Evolutionary conservation across 768 basidiomycete genomes (phyloP), one percentile per base, ranked within the genome.

Genomic region (Lenzites betulinus): DNA sequence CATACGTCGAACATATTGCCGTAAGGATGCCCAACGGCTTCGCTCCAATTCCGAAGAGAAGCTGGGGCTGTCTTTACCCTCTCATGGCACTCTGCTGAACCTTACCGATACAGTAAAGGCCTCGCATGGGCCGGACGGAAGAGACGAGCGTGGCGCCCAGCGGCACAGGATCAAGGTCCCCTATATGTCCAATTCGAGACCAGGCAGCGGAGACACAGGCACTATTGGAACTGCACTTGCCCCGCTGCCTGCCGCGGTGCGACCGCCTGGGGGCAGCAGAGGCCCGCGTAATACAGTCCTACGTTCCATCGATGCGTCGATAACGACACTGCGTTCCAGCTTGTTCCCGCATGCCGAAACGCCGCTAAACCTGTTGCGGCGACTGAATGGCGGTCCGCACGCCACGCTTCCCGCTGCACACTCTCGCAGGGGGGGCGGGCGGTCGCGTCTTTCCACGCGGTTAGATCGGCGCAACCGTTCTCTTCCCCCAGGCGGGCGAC

Each of bases 21-120:
- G 60, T 61, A 61, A 61, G 48, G 43, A 49, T 54, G 36, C 52
- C 52, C 46, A 42, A 38, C 15, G 30, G 60, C 54, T 61, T 61
- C 41, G 28, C 42, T 20, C 16, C 54, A 61, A 55, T 57, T 42
- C 60, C 60, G 60, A 62, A 62, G 30, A 62, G 60, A 62, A 62
- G 54, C 54, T 38, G 54, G 26, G 33, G 28, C 39, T 48, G 48
- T 36, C 47, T 54, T 60, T 50, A 44, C 30, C 60, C 50, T 57
- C 54, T 48, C 50, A 49, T 56, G 60, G 54, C 51, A 62, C 51
- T 18, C 7, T 20, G 42, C n/a, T 48, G 60, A 58, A 53, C 60
- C 55, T 57, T 62, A 44, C 44, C 22, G 48, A 57, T 51, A 33
- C 51, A 61, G 60, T 51, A 54, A 55, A 43, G 12, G 47, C 48